Percentiles rank a stretch among this genome's conserved stretches.
Conservation (phyloP, 2,329 filamentous ascomycete genomes). For the Cadophora gregata region DNA sequence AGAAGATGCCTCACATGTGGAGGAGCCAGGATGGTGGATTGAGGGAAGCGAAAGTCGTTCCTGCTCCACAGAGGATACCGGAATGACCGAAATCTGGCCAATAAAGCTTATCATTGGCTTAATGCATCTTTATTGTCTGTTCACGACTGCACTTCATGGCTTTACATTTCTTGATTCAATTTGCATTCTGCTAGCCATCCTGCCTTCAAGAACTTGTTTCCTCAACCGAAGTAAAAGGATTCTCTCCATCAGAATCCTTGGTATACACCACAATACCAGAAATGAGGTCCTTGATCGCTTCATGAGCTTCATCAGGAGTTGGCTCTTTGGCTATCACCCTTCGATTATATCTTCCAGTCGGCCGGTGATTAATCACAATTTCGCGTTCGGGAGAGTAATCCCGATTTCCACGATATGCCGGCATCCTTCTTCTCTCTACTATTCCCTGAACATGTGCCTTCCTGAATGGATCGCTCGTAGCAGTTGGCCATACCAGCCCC, state of each 20-base stretch:
- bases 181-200: too few species aligned
- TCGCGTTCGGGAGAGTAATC: constrained; percentile 6
- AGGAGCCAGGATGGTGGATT: constrained; percentile 22
- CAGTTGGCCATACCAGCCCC: constrained; percentile 7
- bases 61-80: constrained; percentile 24
- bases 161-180: too few species aligned
- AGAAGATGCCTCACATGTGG: constrained; percentile 22
- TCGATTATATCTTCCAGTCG: background rate
- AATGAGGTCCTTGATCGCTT: constrained; percentile 3
- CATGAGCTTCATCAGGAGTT: constrained; percentile 8
- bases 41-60: constrained; percentile 23
- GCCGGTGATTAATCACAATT: background rate
- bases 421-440: background rate
- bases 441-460: background rate
- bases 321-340: background rate
- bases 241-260: constrained; percentile 1
- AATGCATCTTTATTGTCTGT: too few species aligned
- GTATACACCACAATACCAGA: background rate
- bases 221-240: background rate
- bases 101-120: too few species aligned
- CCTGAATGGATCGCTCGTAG: constrained; percentile 9
- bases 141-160: too few species aligned
- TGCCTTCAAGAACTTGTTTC: background rate
- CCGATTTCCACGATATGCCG: background rate
- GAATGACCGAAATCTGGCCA: too few species aligned